Base-by-base conservation (phyloP, 2,329 filamentous ascomycete genomes). In the Arthrocladium fulminans region DNA sequence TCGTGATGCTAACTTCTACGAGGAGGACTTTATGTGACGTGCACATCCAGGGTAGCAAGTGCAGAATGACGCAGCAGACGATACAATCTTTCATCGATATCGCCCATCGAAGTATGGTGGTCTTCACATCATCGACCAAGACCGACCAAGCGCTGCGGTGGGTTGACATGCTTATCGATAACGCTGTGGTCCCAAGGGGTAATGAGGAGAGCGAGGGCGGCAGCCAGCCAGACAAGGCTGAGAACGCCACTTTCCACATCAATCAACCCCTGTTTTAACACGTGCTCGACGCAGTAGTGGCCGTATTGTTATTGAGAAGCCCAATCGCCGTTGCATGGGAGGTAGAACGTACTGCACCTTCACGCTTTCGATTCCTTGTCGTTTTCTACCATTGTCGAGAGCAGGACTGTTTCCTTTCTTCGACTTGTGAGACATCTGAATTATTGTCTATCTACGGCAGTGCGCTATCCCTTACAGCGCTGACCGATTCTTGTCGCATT, bases 11-110 rank as follows among this genome's bases (percentile, higher is more conserved):
- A 73, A 86, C 51, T 72, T 70, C 63, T 89, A 86, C 71, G 77
- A 87, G 61, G 89, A 96, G 51, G 90, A 98, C 62, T 98, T 98
- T 62, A 94, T 95, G 88, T 90, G 76, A 68, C 10, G 7, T 13
- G 6, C 29, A 32, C n/a, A 32, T 8, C 29, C 8, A 9, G 8
- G n/a, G 27, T 7, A 7, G 27, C 7, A 7, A 29, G 27, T 29
- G 27, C 27, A 29, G 27, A 7, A 29, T 29, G 27, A 13, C 27
- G 27, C 27, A 13, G 7, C 27, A n/a, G n/a, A n/a, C n/a, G n/a
- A n/a, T n/a, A n/a, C n/a, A n/a, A n/a, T n/a, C n/a, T n/a, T n/a
- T n/a, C n/a, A n/a, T n/a, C n/a, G n/a, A n/a, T n/a, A n/a, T n/a
- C n/a, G n/a, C n/a, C n/a, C n/a, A n/a, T n/a, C n/a, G n/a, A n/a